Evolutionary conservation across 345 rosid genomes (phyloP), one percentile per base, ranked within the genome.

Genomic region (Arabidopsis suecica): DNA sequence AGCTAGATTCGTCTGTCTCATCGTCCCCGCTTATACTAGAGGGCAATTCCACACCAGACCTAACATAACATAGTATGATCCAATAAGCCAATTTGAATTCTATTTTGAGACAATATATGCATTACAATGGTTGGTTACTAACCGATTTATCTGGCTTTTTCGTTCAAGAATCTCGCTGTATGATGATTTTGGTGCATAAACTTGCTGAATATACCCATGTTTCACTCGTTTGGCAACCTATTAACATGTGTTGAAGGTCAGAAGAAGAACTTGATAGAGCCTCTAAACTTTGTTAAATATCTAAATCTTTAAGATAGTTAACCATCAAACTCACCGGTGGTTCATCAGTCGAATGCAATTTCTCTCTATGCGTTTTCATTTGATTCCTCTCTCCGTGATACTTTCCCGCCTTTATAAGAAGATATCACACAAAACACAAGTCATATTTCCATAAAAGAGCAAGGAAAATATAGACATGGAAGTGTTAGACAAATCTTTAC

Each of bases 11-110:
- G 49, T 83, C 90, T 44, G 87, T 83, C 74, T 90, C 96, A 61
- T 88, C 96, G 69, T 88, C 96, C 66, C 88, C 93, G 32, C 89
- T 90, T 83, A 83, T 83, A 83, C 89, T 85, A 48, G 86, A 85
- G 2, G 82, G 82, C 68, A 80, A 80, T 75, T 84, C 90, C 58
- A 61, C 55, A 63, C 75, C 77, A 72, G 86, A 81, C 74, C 94
- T 87, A 69, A 74, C 18, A 72, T 28, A 28, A 28, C 32, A 23
- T 42, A 57, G 3, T 22, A 25, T 66, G 59, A 45, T 67, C 25
- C 69, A 18, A 44, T 61, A 54, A 74, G 65, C 42, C 22, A 30
- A 3, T 22, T 42, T 12, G 25, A 69, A 64, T 49, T 79, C 47
- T 57, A 44, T 23, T 30, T 58, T 23, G 18, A 16, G 32, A 62